A percentile compares a stretch with the other conserved stretches of the same genome.
Conservation (phyloP, 768 basidiomycete species). For the Arthromyces matolae region DNA sequence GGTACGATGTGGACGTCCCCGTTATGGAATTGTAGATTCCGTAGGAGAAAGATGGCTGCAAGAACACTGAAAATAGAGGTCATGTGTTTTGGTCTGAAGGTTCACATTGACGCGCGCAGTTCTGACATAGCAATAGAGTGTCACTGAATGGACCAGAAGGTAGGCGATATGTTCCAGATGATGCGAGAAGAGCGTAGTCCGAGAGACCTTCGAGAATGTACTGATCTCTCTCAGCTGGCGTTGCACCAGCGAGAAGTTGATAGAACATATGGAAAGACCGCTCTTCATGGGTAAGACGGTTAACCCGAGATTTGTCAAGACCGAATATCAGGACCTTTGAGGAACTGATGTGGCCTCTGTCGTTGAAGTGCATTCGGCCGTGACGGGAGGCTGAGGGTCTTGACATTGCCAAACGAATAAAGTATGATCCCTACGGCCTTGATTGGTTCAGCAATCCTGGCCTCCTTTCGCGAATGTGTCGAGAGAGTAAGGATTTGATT, state of each 20-base stretch:
- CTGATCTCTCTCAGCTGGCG: slow-evolving; percentile 72
- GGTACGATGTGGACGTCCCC: slow-evolving; percentile 48
- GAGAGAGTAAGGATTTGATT: slow-evolving; percentile 83
- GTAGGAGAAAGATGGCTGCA: slow-evolving; percentile 75
- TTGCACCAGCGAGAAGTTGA: slow-evolving; percentile 84
- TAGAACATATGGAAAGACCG: slow-evolving; percentile 91
- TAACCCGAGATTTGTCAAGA: slow-evolving; percentile 85
- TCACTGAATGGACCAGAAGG: slow-evolving; percentile 86
- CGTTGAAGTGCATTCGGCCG: slow-evolving; percentile 78
- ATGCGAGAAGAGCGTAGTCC: slow-evolving; percentile 79
- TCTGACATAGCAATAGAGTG: slow-evolving; percentile 80
- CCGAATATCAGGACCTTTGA: slow-evolving; percentile 80
- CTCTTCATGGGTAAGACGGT: slow-evolving; percentile 74
- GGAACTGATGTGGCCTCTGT: slow-evolving; percentile 68
- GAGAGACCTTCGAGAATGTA: slow-evolving; percentile 78
- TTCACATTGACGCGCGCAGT: slow-evolving; percentile 73
- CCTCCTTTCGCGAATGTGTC: slow-evolving; percentile 74
- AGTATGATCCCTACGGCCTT: slow-evolving; percentile 73
- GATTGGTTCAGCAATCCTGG: slow-evolving; percentile 68
- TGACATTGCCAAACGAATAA: slow-evolving; percentile 88
- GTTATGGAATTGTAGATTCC: slow-evolving; percentile 78
- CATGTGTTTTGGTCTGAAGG: slow-evolving; percentile 84
- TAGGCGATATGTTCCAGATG: slow-evolving; percentile 85
- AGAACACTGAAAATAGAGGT: slow-evolving; percentile 78
- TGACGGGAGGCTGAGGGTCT: slow-evolving; percentile 85